Evolutionary conservation across 345 rosid genomes (phyloP).

Genomic region (Microcos paniculata): DNA sequence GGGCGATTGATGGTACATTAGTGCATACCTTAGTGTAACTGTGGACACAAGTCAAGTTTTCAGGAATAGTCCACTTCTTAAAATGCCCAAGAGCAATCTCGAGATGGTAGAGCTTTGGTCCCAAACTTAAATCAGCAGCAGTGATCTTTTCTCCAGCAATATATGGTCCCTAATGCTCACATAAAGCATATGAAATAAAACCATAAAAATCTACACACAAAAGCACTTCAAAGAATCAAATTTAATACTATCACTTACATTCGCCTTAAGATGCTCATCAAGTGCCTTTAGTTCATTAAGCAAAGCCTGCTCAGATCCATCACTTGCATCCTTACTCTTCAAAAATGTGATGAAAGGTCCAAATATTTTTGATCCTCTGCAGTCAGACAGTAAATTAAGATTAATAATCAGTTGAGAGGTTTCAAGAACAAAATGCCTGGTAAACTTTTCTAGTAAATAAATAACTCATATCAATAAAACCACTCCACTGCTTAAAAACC

Average conservation of each 20-base stretch:
- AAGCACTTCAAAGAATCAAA: background rate
- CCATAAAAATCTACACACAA: background rate
- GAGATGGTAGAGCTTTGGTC: constrained; percentile 91
- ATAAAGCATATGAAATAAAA: background rate
- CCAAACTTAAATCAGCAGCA: constrained; percentile 81
- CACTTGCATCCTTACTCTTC: constrained; percentile 85
- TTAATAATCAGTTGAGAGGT: background rate
- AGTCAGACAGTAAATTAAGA: background rate
- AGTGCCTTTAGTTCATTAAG: constrained; percentile 71
- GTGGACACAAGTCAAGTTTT: constrained; percentile 54
- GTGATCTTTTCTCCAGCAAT: constrained; percentile 76
- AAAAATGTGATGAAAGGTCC: constrained; percentile 55
- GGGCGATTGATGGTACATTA: background rate
- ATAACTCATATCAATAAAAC: background rate
- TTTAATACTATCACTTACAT: constrained; percentile 28
- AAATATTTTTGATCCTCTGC: constrained; percentile 75
- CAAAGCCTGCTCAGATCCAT: constrained; percentile 76
- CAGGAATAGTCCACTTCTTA: constrained; percentile 83
- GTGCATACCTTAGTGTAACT: constrained; percentile 54
- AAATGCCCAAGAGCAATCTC: constrained; percentile 79
- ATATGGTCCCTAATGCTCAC: constrained; percentile 58
- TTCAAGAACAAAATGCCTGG: background rate
- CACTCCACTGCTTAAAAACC: background rate
- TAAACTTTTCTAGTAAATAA: background rate
- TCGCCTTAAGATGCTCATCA: constrained; percentile 76